These are phyloP conservation scores for Colletotrichum orchidophilum DNA, from an alignment of 2,329 filamentous ascomycete genomes.

Conservation along the genomic window DNA sequence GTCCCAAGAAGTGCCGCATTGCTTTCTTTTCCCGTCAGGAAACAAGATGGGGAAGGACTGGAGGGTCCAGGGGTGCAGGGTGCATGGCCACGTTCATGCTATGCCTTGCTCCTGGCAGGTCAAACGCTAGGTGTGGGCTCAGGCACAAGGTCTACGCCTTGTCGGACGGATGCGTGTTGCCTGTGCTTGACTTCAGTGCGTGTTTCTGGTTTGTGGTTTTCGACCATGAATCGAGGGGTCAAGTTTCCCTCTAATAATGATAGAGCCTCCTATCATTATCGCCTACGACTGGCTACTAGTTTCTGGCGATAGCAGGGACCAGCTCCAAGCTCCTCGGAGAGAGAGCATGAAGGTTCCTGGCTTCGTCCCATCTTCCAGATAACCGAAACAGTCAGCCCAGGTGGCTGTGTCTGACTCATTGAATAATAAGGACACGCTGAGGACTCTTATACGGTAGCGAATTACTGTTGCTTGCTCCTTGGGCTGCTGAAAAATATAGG, in stretches of 20 bases:
- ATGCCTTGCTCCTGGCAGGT: conserved; percentile 3
- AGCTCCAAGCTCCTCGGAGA: neutral
- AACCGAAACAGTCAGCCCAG: neutral
- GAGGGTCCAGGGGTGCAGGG: neutral
- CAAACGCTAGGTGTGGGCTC: conserved; percentile 14
- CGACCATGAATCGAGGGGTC: neutral
- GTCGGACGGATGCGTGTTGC: conserved; percentile 15
- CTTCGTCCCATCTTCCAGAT: neutral
- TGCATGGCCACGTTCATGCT: conserved; percentile 24
- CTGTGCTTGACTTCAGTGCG: conserved; percentile 1
- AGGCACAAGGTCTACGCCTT: neutral
- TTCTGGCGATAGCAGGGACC: neutral
- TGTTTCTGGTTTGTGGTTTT: neutral
- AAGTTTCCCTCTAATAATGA: neutral
- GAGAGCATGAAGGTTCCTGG: neutral
- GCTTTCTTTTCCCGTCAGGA: neutral
- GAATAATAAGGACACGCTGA: neutral
- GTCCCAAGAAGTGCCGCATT: neutral
- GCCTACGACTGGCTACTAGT: no score
- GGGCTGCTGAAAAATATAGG: neutral
- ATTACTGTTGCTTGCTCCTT: neutral
- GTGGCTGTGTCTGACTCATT: neutral
- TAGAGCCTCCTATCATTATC: neutral
- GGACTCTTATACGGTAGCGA: neutral
- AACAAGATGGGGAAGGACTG: neutral